A percentile compares a stretch with the other conserved stretches of the same genome.
Conservation (phyloP, 768 basidiomycete species). For the Podaxis sp. region DNA sequence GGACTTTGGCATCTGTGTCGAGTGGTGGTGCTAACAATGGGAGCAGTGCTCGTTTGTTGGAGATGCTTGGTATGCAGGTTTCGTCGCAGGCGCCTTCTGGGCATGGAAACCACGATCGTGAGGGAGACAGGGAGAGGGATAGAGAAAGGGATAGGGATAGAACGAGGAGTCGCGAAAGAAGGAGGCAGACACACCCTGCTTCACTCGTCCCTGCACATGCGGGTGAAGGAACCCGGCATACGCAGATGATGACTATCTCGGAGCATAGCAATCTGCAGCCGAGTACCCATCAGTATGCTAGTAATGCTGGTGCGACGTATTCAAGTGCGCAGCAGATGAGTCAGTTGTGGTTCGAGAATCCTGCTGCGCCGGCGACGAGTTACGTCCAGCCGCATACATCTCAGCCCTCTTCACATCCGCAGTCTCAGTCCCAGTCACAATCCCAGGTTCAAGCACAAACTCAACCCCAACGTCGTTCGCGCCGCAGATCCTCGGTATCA, state of each 20-base stretch:
- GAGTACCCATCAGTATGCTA: not conserved
- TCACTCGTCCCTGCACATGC: slow-evolving; percentile 2
- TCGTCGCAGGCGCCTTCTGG: not conserved
- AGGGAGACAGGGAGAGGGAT: slow-evolving; percentile 2
- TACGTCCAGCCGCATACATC: slow-evolving; percentile 17
- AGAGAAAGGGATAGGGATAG: slow-evolving; percentile 13
- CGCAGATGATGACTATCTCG: slow-evolving; percentile 9
- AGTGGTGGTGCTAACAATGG: slow-evolving; percentile 2
- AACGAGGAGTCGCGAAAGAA: slow-evolving; percentile 1
- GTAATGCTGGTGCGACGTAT: not conserved
- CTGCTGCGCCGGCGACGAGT: slow-evolving; percentile 8
- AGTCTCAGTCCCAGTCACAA: slow-evolving; percentile 6
- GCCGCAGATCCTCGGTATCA: slow-evolving; percentile 4
- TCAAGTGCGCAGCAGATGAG: not conserved
- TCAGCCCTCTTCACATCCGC: slow-evolving; percentile 4
- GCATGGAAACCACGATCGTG: not conserved
- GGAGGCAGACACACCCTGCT: slow-evolving; percentile 7
- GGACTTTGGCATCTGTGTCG: slow-evolving; percentile 2
- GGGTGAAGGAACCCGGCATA: slow-evolving; percentile 12
- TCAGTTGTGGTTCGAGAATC: slow-evolving; percentile 1
- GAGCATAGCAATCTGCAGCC: slow-evolving; percentile 10
- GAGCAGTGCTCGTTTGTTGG: slow-evolving; percentile 1
- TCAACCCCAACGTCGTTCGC: slow-evolving; percentile 7
- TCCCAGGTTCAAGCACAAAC: slow-evolving; percentile 9
- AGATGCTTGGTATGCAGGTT: not conserved